Evolutionary conservation across 768 basidiomycete genomes (phyloP).

Genomic region (Rhodotorula taiwanensis): DNA sequence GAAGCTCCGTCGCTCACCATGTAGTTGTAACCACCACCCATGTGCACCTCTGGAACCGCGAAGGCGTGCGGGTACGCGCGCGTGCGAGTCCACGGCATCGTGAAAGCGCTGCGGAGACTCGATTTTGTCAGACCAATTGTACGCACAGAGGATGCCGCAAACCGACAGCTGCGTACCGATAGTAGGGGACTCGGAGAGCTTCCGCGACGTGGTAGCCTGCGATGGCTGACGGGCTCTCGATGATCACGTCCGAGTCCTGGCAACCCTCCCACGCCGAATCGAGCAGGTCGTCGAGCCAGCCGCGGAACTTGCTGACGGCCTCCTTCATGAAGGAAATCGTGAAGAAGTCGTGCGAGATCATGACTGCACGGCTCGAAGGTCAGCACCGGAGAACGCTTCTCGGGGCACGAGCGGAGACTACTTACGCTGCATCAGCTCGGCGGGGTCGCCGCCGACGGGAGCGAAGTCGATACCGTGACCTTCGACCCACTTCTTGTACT

Average conservation of each 20-base stretch:
- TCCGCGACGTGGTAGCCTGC: slow-evolving; percentile 95
- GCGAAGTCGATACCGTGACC: slow-evolving; percentile 87
- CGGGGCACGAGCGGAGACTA: neutral
- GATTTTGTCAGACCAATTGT: too few relatives aligned
- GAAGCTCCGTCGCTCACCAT: slow-evolving; percentile 80
- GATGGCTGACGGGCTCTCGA: slow-evolving; percentile 97
- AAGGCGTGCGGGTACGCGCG: slow-evolving; percentile 93
- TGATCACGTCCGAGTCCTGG: slow-evolving; percentile 76
- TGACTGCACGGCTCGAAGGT: slow-evolving; percentile 52
- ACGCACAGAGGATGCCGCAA: neutral
- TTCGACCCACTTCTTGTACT: slow-evolving; percentile 78
- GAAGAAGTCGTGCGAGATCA: slow-evolving; percentile 96
- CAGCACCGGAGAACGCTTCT: too few relatives aligned
- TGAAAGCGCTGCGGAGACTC: slow-evolving; percentile 57
- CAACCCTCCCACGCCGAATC: slow-evolving; percentile 95
- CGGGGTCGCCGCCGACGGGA: slow-evolving; percentile 91
- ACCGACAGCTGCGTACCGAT: slow-evolving; percentile 47
- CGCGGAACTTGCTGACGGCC: slow-evolving; percentile 76
- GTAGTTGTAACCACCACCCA: slow-evolving; percentile 97
- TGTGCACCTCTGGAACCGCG: slow-evolving; percentile 94
- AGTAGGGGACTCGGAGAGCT: slow-evolving; percentile 86
- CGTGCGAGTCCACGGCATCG: slow-evolving; percentile 96
- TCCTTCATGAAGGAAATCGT: slow-evolving; percentile 93
- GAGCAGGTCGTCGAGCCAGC: slow-evolving; percentile 93
- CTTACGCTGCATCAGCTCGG: slow-evolving; percentile 74